Conservation (phyloP, 768 basidiomycete genomes). For the Antrodiella citrinella region DNA sequence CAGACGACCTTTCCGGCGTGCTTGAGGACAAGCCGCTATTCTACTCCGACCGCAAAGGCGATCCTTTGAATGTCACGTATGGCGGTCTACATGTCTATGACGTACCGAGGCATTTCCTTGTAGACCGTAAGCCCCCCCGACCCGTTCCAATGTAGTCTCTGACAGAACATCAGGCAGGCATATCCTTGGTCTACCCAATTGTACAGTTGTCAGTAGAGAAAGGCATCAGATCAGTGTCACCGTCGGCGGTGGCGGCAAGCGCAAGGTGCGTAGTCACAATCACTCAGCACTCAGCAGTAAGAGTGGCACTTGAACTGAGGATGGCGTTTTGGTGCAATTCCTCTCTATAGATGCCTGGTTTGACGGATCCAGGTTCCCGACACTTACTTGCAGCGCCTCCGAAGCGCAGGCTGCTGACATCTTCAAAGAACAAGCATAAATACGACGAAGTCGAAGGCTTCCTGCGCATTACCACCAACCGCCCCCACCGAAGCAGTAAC, state of each 20-base stretch:
- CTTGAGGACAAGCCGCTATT: conserved; percentile 27
- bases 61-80: conserved; percentile 56
- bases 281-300: conserved; percentile 12
- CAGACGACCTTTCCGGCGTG: conserved; percentile 16
- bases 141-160: no score
- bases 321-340: background rate
- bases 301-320: conserved; percentile 42
- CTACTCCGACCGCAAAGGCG: conserved; percentile 63
- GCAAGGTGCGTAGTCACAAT: conserved; percentile 25
- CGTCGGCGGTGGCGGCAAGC: conserved; percentile 27
- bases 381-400: conserved; percentile 47
- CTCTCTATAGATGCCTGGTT: conserved; percentile 32
- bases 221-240: no score
- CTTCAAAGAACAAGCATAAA: conserved; percentile 29
- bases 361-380: conserved; percentile 51
- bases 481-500: conserved; percentile 11
- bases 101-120: conserved; percentile 56
- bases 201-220: conserved; percentile 36
- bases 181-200: conserved; percentile 52
- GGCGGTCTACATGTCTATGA: conserved; percentile 56
- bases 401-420: conserved; percentile 36
- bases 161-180: no score
- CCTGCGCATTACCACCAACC: conserved; percentile 44
- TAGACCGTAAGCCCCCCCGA: conserved; percentile 48
- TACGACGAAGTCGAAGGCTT: conserved; percentile 64